These are phyloP conservation scores for Funneliformis caledonium DNA, from an alignment of 371 early-diverging fungal genomes.

Conservation along the genomic window DNA sequence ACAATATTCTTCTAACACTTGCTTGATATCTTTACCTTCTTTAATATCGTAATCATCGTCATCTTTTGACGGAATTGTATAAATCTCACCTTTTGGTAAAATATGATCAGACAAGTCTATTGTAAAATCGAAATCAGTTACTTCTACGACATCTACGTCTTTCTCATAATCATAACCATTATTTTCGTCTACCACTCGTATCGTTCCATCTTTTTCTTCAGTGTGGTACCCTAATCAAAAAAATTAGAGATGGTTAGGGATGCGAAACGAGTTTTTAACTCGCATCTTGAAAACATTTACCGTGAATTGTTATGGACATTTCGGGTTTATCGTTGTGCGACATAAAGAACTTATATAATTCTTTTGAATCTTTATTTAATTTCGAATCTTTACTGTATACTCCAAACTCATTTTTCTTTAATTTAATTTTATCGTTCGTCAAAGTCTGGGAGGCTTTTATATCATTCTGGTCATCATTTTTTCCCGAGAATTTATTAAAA, in stretches of 20 bases:
- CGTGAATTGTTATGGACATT: conserved; percentile 27
- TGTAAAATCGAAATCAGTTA: conserved; percentile 29
- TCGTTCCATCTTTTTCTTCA: background rate
- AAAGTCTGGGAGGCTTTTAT: background rate
- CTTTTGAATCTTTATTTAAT: conserved; percentile 19
- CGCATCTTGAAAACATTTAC: background rate
- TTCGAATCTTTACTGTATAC: background rate
- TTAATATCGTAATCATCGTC: background rate
- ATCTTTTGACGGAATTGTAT: background rate
- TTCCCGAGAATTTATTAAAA: background rate
- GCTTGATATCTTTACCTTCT: background rate
- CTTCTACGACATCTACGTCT: background rate
- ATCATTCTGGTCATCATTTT: background rate
- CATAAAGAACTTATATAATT: conserved; percentile 6
- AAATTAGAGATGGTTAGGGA: background rate
- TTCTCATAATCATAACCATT: background rate
- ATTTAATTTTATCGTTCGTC: background rate
- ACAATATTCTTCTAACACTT: conserved; percentile 32
- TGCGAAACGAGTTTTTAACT: background rate
- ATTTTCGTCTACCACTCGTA: background rate
- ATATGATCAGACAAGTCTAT: conserved; percentile 30
- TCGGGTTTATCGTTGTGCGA: conserved; percentile 25
- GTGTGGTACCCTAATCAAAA: background rate
- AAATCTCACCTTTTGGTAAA: background rate
- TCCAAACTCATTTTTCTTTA: background rate